Evolutionary conservation across 2,329 filamentous ascomycete species (phyloP).

Genomic region (Colletotrichum lentis): DNA sequence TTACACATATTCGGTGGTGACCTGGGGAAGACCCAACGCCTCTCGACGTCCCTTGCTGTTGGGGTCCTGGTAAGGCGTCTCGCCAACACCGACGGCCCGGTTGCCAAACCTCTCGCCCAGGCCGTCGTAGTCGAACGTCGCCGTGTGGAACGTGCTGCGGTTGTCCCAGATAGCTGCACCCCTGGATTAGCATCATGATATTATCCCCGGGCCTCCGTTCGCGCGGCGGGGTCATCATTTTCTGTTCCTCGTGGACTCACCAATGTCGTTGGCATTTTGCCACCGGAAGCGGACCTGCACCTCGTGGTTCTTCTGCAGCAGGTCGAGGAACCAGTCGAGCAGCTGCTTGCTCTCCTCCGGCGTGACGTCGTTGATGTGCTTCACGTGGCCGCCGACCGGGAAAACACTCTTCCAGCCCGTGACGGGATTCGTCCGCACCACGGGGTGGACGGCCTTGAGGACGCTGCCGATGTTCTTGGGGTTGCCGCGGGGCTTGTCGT

Average conservation of each 20-base stretch:
- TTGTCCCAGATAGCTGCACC: slow-evolving; percentile 67
- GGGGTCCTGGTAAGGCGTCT: slow-evolving; percentile 62
- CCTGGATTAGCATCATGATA: background rate
- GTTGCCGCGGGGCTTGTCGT: slow-evolving; percentile 47
- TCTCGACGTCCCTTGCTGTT: slow-evolving; percentile 52
- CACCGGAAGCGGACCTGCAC: slow-evolving; percentile 59
- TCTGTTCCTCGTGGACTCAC: slow-evolving; percentile 32
- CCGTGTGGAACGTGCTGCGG: slow-evolving; percentile 64
- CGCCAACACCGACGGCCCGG: slow-evolving; percentile 63
- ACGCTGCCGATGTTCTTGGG: slow-evolving; percentile 57
- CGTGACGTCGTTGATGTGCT: slow-evolving; percentile 54
- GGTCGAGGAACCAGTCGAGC: slow-evolving; percentile 51
- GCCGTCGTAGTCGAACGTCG: slow-evolving; percentile 65
- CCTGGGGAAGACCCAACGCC: slow-evolving; percentile 13
- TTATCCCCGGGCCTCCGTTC: too few species aligned
- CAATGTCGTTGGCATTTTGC: slow-evolving; percentile 53
- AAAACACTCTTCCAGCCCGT: slow-evolving; percentile 66
- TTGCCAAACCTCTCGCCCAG: slow-evolving; percentile 61
- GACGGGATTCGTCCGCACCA: slow-evolving; percentile 68
- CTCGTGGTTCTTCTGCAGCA: slow-evolving; percentile 58
- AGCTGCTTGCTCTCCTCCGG: slow-evolving; percentile 53
- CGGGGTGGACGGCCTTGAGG: slow-evolving; percentile 61
- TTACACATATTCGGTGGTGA: slow-evolving; percentile 9
- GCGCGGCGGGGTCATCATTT: too few species aligned
- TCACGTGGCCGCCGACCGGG: slow-evolving; percentile 53